Base-by-base conservation (phyloP, 768 basidiomycete species). In the Jaapia argillacea region DNA sequence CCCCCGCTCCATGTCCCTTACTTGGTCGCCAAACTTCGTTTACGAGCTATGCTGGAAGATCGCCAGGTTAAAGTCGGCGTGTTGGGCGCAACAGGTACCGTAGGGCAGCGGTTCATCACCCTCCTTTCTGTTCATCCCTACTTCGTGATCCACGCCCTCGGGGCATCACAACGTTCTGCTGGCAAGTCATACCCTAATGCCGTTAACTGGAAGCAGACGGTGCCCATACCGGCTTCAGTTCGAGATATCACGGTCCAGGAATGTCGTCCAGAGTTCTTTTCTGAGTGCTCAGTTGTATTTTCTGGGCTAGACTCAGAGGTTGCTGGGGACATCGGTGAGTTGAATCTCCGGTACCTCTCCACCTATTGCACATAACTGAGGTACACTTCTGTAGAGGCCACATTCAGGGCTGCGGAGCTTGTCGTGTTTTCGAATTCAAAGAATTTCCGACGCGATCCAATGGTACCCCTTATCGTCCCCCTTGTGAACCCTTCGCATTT, bases 341-440 rank as follows among this genome's bases (percentile, higher is more conserved):
- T 16, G 42, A 38, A 25, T 37, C 40, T 4, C 40, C 12, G 18
- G 12, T 14, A 2, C 16, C 28, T 16, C 0, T 12, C 3, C 14
- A 23, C 18, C n/a, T 16, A 25, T 7, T 16, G 20, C n/a, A 18
- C 28, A 33, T 33, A 10, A 33, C 10, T 10, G 28, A 33, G n/a
- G n/a, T n/a, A n/a, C n/a, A n/a, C n/a, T 12, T 45, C 21, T 39
- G 28, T 59, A 96, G 94, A 99, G 71, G 65, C 71, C 22, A 81
- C 85, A 0, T 94, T 98, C 64, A 73, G 93, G 51, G 59, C 71
- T 13, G 89, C 94, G 18, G 85, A 98, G 54, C 75, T 94, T 20
- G 79, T 85, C 44, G 83, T 99, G 7, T 99, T 97, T 64, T 94
- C 91, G 18, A 98, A 99, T 51, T 81, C 94, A n/a, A 96, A 94